Conservation (phyloP, 2,329 filamentous ascomycete genomes). For the Rhytidhysteron rufulum region DNA sequence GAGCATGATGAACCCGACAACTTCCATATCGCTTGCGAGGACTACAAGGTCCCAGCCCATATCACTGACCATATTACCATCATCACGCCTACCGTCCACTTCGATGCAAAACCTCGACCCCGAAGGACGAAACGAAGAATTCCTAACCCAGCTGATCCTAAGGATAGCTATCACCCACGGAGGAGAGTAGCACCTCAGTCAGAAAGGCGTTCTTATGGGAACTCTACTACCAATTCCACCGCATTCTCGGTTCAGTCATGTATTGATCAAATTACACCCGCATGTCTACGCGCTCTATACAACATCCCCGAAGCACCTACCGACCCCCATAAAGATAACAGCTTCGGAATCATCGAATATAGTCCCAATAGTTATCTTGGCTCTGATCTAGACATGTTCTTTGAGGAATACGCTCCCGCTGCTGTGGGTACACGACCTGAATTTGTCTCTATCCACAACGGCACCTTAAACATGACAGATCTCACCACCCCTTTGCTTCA, state of each 20-base stretch:
- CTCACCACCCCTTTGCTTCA: conserved; percentile 1
- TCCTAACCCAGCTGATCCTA: conserved; percentile 8
- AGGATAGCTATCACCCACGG: conserved; percentile 14
- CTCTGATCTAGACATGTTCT: conserved; percentile 48
- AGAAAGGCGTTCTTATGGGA: neutral
- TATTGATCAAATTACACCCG: conserved; percentile 54
- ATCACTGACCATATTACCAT: conserved; percentile 24
- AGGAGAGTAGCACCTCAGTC: neutral
- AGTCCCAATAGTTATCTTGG: conserved; percentile 51
- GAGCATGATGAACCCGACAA: conserved; percentile 28
- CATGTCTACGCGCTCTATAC: conserved; percentile 44
- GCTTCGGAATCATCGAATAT: conserved; percentile 48
- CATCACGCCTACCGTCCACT: conserved; percentile 39
- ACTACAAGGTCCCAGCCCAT: conserved; percentile 32
- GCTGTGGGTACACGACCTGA: conserved; percentile 44
- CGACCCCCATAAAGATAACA: conserved; percentile 7
- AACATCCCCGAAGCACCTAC: conserved; percentile 21
- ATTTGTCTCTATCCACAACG: conserved; percentile 47
- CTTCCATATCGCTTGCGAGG: conserved; percentile 36
- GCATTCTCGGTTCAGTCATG: conserved; percentile 40
- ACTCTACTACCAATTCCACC: conserved; percentile 7
- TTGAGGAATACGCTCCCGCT: conserved; percentile 40
- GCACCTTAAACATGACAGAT: conserved; percentile 9
- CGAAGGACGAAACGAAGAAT: conserved; percentile 15
- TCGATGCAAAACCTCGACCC: conserved; percentile 32